Conservation (phyloP, 177 flowering plant genomes). For the Vitis hybrid region DNA sequence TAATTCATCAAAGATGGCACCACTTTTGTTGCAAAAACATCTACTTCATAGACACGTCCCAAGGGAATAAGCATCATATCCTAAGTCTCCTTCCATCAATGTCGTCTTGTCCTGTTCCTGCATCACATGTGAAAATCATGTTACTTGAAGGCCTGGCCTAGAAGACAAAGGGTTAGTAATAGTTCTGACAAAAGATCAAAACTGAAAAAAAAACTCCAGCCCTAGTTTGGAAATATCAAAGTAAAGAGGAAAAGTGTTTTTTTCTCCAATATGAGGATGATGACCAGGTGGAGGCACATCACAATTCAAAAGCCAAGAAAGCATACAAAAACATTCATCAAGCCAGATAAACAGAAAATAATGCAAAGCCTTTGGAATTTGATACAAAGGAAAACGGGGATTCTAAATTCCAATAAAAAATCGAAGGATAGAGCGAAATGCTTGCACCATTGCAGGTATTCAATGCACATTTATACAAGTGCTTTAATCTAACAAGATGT, state of each 20-base stretch:
- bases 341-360: too few relatives aligned
- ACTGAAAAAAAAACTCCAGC: neutral
- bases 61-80: constrained; percentile 20
- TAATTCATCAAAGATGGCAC: neutral
- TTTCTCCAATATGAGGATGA: neutral
- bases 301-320: neutral
- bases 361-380: too few relatives aligned
- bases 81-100: constrained; percentile 25
- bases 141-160: neutral
- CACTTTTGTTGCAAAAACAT: neutral
- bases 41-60: constrained; percentile 21
- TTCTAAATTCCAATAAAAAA: too few relatives aligned
- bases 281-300: neutral
- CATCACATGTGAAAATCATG: constrained; percentile 11
- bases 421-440: too few relatives aligned
- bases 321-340: neutral
- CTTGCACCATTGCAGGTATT: too few relatives aligned
- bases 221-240: neutral
- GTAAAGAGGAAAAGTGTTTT: neutral
- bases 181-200: neutral
- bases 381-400: too few relatives aligned
- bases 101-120: constrained; percentile 36
- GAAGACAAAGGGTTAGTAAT: neutral
- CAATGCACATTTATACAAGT: too few relatives aligned
- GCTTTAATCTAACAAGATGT: too few relatives aligned